Evolutionary conservation across 495 filamentous ascomycete genomes (phyloP), one percentile per base, ranked within the genome.

Genomic region (Polyplosphaeria fusca): DNA sequence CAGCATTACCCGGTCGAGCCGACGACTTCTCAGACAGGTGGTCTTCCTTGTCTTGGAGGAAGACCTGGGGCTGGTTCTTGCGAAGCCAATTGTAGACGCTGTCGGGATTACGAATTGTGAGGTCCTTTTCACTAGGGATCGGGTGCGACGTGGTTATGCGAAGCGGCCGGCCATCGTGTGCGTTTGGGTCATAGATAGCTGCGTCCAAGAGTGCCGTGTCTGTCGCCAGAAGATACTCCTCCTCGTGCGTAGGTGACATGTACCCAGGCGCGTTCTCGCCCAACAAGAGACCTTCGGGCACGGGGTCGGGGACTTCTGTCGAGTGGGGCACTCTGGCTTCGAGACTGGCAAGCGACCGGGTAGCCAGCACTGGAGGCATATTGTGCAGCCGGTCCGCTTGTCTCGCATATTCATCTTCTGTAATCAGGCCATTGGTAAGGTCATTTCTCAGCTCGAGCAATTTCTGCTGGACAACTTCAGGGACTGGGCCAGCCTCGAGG

Each of bases 11-110:
- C 22, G 59, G 44, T 39, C 53, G 26, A 23, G 64, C 64, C 13
- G 43, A 32, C 30, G 68, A 62, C 50, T 62, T 66, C 46, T 62
- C 63, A 7, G 61, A 58, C 41, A 55, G 27, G 18, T 44, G 46
- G 25, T 67, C 64, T 20, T 65, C 89, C 48, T 84, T 85, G 62
- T 91, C 88, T 67, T 92, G 87, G 0, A 94, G 73, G 72, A 91
- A 93, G 19, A 86, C 85, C 53, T 90, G 82, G 0, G 90, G 90
- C 52, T 89, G 86, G 65, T 94, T 82, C 53, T 83, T 82, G 28
- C 88, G 81, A 20, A 96, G 74, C 91, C 91, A 96, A 69, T 92
- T 93, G 74, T 91, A 89, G 1, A 94, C 88, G 23, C 86, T 89
- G 32, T 87, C 84, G 0, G 87, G 89, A 64, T 95, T 96, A 25